Evolutionary conservation across 495 filamentous ascomycete species (phyloP).

Genomic region (Podospora pseudoanserina): DNA sequence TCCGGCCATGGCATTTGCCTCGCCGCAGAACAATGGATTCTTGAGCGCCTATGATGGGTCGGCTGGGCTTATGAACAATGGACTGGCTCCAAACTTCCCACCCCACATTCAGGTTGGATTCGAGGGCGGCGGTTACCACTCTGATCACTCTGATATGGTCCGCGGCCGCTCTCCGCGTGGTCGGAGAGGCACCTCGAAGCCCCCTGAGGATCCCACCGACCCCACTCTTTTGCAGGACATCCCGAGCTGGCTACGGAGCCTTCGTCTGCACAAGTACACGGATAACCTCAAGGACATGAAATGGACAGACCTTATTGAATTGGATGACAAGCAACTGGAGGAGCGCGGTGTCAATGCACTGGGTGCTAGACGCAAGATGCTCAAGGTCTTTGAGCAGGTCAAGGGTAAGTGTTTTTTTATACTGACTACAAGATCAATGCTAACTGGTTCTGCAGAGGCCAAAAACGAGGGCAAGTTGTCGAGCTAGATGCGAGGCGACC

Average conservation of each 20-base stretch:
- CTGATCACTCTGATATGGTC: constrained; percentile 85
- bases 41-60: constrained; percentile 79
- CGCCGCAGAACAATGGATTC: constrained; percentile 94
- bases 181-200: constrained; percentile 90
- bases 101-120: constrained; percentile 67
- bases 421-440: neutral
- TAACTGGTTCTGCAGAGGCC: constrained; percentile 26
- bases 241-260: constrained; percentile 89
- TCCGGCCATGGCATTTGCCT: constrained; percentile 70
- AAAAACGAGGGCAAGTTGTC: constrained; percentile 51
- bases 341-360: constrained; percentile 92
- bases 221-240: constrained; percentile 89
- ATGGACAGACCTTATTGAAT: constrained; percentile 88
- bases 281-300: constrained; percentile 96
- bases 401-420: constrained; percentile 48
- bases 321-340: constrained; percentile 92
- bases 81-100: constrained; percentile 66
- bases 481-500: constrained; percentile 11
- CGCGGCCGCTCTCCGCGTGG: constrained; percentile 91
- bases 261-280: constrained; percentile 97
- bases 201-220: constrained; percentile 95
- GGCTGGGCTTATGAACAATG: constrained; percentile 70
- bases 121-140: constrained; percentile 79
- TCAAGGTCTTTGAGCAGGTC: constrained; percentile 98
- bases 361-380: constrained; percentile 93